These are phyloP conservation scores for Lichenothelia convexa DNA, from an alignment of 495 filamentous ascomycete genomes.

Conservation along the genomic window DNA sequence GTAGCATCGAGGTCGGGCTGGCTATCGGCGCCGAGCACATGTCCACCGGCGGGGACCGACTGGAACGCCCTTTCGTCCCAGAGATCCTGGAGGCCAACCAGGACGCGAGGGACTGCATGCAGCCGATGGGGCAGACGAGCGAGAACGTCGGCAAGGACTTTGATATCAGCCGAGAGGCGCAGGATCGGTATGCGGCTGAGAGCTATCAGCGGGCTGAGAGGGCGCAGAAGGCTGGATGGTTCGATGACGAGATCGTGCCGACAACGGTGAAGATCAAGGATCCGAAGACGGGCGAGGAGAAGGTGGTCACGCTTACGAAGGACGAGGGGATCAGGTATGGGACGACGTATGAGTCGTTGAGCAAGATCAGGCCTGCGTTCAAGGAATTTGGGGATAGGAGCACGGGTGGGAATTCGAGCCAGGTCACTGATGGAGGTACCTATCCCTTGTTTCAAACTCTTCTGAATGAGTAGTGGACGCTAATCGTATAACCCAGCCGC, in stretches of 20 bases:
- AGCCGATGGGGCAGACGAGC: slow-evolving; percentile 93
- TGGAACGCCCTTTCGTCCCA: slow-evolving; percentile 57
- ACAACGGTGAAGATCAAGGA: slow-evolving; percentile 68
- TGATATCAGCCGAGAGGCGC: slow-evolving; percentile 53
- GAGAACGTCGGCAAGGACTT: slow-evolving; percentile 95
- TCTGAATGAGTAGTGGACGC: background rate
- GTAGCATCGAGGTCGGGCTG: slow-evolving; percentile 71
- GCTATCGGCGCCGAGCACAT: slow-evolving; percentile 82
- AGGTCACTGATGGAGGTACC: slow-evolving; percentile 77
- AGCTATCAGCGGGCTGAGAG: slow-evolving; percentile 69
- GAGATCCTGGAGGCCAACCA: slow-evolving; percentile 44
- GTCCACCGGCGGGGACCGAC: slow-evolving; percentile 48
- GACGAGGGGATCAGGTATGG: slow-evolving; percentile 85
- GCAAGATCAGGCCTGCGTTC: slow-evolving; percentile 84
- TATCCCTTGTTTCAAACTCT: slow-evolving; percentile 1
- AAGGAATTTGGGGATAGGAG: slow-evolving; percentile 70
- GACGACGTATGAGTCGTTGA: slow-evolving; percentile 64
- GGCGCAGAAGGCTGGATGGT: slow-evolving; percentile 84
- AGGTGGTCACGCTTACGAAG: slow-evolving; percentile 55
- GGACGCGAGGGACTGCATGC: slow-evolving; percentile 70
- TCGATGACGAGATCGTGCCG: slow-evolving; percentile 87
- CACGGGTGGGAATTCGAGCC: slow-evolving; percentile 88
- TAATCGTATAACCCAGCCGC: slow-evolving; percentile 34
- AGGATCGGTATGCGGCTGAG: slow-evolving; percentile 76
- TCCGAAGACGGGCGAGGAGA: slow-evolving; percentile 56